Evolutionary conservation across 176 grass and related monocot species (phyloP).

Genomic region (Musa itinerans): DNA sequence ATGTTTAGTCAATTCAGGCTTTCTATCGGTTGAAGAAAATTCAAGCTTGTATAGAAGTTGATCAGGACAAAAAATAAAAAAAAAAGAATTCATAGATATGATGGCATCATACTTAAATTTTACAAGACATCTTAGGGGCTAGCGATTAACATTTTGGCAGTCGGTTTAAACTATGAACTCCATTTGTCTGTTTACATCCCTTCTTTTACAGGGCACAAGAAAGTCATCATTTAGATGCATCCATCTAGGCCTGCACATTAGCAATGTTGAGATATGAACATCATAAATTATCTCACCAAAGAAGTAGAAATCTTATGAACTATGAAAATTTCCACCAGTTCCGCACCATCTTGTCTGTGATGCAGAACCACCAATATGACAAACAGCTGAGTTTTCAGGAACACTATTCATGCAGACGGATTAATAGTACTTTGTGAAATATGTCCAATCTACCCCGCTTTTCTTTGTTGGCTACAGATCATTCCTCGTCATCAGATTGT

Average conservation of each 20-base stretch:
- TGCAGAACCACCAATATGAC: background rate
- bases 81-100: background rate
- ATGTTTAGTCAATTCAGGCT: no score
- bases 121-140: background rate
- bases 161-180: background rate
- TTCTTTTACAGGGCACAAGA: no score
- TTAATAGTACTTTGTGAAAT: background rate
- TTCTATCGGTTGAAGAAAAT: no score
- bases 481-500: constrained; percentile 6
- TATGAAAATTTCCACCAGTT: no score
- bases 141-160: background rate
- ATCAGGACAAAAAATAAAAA: no score
- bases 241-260: background rate
- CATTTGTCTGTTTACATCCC: background rate
- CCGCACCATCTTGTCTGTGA: background rate
- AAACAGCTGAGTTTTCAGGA: background rate
- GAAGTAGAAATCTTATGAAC: no score
- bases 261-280: no score
- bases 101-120: background rate
- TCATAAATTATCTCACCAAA: no score
- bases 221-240: background rate
- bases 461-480: background rate
- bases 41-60: background rate
- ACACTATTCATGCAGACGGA: background rate
- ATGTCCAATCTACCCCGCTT: background rate